Conservation (phyloP, 768 basidiomycete genomes). For the Rossbeevera mucosa region DNA sequence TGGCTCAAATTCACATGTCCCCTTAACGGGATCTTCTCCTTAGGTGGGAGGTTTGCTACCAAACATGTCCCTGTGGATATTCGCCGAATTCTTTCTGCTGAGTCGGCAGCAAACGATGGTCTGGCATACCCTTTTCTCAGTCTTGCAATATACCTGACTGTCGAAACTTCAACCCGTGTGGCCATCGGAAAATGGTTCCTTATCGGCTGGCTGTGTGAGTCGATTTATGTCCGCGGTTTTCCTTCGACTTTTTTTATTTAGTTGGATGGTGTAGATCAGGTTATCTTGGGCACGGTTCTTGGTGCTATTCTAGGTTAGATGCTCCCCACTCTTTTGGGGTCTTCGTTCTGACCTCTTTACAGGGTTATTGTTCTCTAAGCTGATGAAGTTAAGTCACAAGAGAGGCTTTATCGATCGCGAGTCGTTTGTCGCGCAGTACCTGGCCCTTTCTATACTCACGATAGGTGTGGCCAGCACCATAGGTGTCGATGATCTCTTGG, state of each 20-base stretch:
- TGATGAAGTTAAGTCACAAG: conserved; percentile 67
- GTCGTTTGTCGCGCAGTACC: conserved; percentile 83
- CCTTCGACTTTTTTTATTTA: neutral
- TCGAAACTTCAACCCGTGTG: conserved; percentile 55
- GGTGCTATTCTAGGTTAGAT: conserved; percentile 52
- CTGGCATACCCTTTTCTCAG: conserved; percentile 90
- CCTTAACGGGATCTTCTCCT: neutral
- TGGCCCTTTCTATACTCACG: conserved; percentile 67
- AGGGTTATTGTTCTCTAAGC: conserved; percentile 64
- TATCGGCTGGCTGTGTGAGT: conserved; percentile 69
- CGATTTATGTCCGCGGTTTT: neutral
- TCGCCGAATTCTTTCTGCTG: conserved; percentile 77
- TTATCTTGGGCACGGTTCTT: conserved; percentile 66
- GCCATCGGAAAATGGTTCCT: conserved; percentile 85
- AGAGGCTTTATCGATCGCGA: conserved; percentile 70
- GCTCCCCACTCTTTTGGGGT: neutral
- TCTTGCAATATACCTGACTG: conserved; percentile 78
- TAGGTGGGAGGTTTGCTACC: conserved; percentile 67
- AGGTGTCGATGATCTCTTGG: conserved; percentile 85
- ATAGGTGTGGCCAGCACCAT: conserved; percentile 76
- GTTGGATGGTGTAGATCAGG: conserved; percentile 55
- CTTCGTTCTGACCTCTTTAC: conserved; percentile 3
- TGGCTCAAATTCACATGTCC: neutral
- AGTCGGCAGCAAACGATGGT: conserved; percentile 95
- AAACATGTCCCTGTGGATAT: conserved; percentile 71